Evolutionary conservation across 2,329 filamentous ascomycete species (phyloP), one percentile per base, ranked within the genome.

Genomic region (Colletotrichum sp.): DNA sequence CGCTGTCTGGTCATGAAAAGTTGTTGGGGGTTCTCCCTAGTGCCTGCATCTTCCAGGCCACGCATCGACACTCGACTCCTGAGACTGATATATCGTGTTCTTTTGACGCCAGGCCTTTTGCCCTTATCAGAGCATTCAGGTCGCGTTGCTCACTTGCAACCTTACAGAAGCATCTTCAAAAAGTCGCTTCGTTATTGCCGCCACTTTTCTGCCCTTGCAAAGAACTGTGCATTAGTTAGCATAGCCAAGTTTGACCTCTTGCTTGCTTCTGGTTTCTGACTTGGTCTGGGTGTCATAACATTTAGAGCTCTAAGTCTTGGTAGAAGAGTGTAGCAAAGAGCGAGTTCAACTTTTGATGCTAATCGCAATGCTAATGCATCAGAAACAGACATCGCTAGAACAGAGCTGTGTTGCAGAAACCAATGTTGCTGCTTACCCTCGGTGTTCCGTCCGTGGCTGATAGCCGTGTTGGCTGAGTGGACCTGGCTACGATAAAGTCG

Each of bases 191-290:
- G 5, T n/a, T 43, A 43, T 8, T 43, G 16, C 36, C 18, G 36
- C 36, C 36, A 43, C 16, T n/a, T n/a, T 43, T 5, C 16, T 6
- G 15, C 5, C 5, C 38, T n/a, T 10, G 9, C 38, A 6, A 43
- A 43, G 16, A 43, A n/a, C 0, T 43, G 0, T 5, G 16, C 5
- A 43, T 8, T 0, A n/a, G 5, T 43, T 43, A 16, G 0, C 5
- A 43, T 12, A 2, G 38, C 9, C 9, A n/a, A 43, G 0, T 12
- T 43, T n/a, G 18, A 43, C 18, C 8, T 43, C 38, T 43, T 43
- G 38, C 38, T 6, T 43, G 38, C 38, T 43, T 43, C 0, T 18
- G 38, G 38, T 43, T 43, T 9, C 38, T 6, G 18, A 43, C 38
- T 43, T n/a, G 38, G 38, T 43, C 38, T 43, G 9, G 38, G 9